Base-by-base conservation (phyloP, 2,329 filamentous ascomycete species). In the Sarocladium brachiariae region DNA sequence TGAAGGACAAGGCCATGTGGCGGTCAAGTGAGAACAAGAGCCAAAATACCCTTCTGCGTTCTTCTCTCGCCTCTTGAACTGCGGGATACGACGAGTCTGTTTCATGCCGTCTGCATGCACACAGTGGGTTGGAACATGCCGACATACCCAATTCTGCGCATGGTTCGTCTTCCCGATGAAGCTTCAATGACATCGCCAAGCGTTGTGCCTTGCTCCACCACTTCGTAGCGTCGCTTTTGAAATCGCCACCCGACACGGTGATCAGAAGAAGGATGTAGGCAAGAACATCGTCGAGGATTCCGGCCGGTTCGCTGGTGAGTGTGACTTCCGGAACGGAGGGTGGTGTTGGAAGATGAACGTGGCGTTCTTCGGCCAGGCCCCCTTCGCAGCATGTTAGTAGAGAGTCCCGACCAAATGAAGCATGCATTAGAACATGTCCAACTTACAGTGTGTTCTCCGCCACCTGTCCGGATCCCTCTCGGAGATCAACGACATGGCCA, bases 41-140 rank as follows among this genome's bases (percentile, higher is more conserved):
- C 73, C 73, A 76, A 54, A 74, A 76, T 0, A 71, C 69, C 4
- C 73, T 62, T 4, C 73, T 63, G 4, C 70, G 59, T 57, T 76
- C 73, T 53, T 76, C 73, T 18, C 66, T 64, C 5, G 70, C 67
- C 54, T 77, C 75, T 6, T 70, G 45, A 3, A 59, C 56, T 4
- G 58, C 53, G 11, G 62, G 37, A 35, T 24, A 35, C 0, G 62
- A 60, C n/a, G 34, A 39, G 3, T 38, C 50, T 9, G 55, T 59
- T 13, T 61, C 57, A 16, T 59, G 58, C 11, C 65, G 59, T 16
- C 60, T 59, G 16, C 65, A 67, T 9, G 58, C 58, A 39, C 53
- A 68, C 1, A 65, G 53, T 1, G 63, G 64, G 47, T 65, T 66
- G 13, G 59, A 62, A 49, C 62, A 65, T 0, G 60, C 60, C 23